Evolutionary conservation across 768 basidiomycete genomes (phyloP), one percentile per base, ranked within the genome.

Genomic region (Panaeolus papilionaceus): DNA sequence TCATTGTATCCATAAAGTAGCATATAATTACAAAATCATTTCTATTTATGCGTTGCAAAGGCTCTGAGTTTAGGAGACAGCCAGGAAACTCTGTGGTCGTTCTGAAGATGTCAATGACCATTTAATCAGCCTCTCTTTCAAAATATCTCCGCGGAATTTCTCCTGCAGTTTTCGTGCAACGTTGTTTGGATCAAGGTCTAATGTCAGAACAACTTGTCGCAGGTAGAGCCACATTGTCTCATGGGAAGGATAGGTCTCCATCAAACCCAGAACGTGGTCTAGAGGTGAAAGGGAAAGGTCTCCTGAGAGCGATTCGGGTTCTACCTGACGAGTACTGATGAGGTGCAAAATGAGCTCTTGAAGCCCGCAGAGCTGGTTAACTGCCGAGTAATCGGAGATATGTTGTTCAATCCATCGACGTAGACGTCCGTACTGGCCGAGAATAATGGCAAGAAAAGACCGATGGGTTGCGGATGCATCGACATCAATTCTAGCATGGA

Each of bases 201-300:
- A 58, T 16, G 54, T 58, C 33, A 26, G 54, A 16, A 78, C 66
- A 3, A 72, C 51, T 26, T 73, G 71, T 20, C 87, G 83, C 54
- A 88, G 68, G 76, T 89, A 91, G 69, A 88, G 77, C 89, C 90
- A 92, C 18, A 91, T 80, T 0, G 91, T 76, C 72, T 92, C 89
- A 67, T 89, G 86, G 28, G 79, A 69, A 1, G 91, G 87, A 71
- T 85, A 91, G 20, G 79, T 71, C 11, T 69, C 69, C 18, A 90
- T 74, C 20, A 92, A 82, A 7, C 81, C 79, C 61, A 81, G 67
- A 6, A 86, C 85, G 69, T 90, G 89, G 11, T 75, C 73, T 28
- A 79, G 68, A 39, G 69, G 67, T 54, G 49, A 64, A 49, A 61
- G 62, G 66, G 69, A 70, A 38, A 66, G 26, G 8, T 58, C 54